A percentile compares a stretch with the other conserved stretches of the same genome.
Evolutionary conservation across 768 basidiomycete genomes (phyloP).

Genomic region (Russula brevipes): DNA sequence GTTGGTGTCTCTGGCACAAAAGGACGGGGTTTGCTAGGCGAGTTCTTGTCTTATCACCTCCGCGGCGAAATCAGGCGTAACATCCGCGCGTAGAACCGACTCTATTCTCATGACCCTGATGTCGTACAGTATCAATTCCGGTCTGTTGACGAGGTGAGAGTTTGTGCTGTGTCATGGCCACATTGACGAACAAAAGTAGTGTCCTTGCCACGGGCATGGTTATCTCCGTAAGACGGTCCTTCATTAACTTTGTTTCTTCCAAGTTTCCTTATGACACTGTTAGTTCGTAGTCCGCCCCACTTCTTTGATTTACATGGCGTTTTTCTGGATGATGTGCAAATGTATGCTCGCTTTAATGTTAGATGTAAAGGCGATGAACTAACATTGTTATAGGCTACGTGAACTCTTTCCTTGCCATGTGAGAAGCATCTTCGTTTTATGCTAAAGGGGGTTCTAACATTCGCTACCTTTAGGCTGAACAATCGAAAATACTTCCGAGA

Average conservation of each 20-base stretch:
- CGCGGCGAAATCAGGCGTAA: not conserved
- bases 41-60: slow-evolving; percentile 12
- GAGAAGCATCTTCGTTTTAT: slow-evolving; percentile 23
- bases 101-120: slow-evolving; percentile 28
- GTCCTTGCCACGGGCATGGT: slow-evolving; percentile 23
- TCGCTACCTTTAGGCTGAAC: slow-evolving; percentile 7
- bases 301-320: slow-evolving; percentile 44
- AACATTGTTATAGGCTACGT: slow-evolving; percentile 40
- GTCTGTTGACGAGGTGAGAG: slow-evolving; percentile 28
- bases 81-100: slow-evolving; percentile 27
- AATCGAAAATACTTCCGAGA: not conserved
- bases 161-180: not conserved
- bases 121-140: slow-evolving; percentile 30
- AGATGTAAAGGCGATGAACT: not conserved
- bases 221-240: slow-evolving; percentile 16
- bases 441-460: not conserved
- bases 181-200: slow-evolving; percentile 2
- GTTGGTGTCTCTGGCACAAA: slow-evolving; percentile 44
- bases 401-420: slow-evolving; percentile 50
- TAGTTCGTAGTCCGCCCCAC: slow-evolving; percentile 37
- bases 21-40: slow-evolving; percentile 46
- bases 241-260: not conserved
- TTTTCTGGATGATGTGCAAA: slow-evolving; percentile 50
- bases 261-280: not conserved
- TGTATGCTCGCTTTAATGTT: slow-evolving; percentile 32